Percentiles rank a stretch among this genome's conserved stretches.
phyloP scores from a whole-genome alignment of 441 rosid species.

The Flueggea neowawraea region DNA sequence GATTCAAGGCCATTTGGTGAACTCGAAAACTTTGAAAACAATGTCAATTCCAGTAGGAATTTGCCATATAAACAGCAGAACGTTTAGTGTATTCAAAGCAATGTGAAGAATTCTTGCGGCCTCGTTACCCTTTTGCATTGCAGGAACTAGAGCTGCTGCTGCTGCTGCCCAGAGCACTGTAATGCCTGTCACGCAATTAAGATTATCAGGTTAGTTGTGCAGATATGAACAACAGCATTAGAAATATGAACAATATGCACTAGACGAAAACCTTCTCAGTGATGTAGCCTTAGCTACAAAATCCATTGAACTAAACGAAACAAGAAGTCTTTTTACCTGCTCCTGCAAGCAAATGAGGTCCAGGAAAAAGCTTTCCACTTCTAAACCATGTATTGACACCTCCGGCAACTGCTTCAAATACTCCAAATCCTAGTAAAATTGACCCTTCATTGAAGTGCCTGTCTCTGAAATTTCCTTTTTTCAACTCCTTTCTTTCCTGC shows the following conservation, averaged over 20 bases:
- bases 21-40: slow-evolving; percentile 69
- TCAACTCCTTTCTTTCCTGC: slow-evolving; percentile 84
- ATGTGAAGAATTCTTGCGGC: slow-evolving; percentile 84
- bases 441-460: slow-evolving; percentile 87
- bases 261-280: too few relatives aligned
- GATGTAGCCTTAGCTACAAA: not conserved
- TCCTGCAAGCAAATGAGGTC: slow-evolving; percentile 92
- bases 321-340: slow-evolving; percentile 38
- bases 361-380: slow-evolving; percentile 90
- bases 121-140: slow-evolving; percentile 88
- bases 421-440: slow-evolving; percentile 81
- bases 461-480: slow-evolving; percentile 75
- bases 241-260: too few relatives aligned
- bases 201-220: not conserved
- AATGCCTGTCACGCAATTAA: slow-evolving; percentile 37
- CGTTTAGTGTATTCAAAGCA: slow-evolving; percentile 60
- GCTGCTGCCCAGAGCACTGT: slow-evolving; percentile 83
- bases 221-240: too few relatives aligned
- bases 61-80: slow-evolving; percentile 68
- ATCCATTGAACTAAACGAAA: not conserved
- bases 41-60: slow-evolving; percentile 86
- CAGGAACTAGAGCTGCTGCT: slow-evolving; percentile 89
- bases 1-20: slow-evolving; percentile 80
- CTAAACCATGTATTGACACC: slow-evolving; percentile 85
- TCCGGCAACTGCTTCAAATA: slow-evolving; percentile 67